Evolutionary conservation across 75 land plant species (phyloP), one percentile per base, ranked within the genome.

Genomic region (Picea glauca): DNA sequence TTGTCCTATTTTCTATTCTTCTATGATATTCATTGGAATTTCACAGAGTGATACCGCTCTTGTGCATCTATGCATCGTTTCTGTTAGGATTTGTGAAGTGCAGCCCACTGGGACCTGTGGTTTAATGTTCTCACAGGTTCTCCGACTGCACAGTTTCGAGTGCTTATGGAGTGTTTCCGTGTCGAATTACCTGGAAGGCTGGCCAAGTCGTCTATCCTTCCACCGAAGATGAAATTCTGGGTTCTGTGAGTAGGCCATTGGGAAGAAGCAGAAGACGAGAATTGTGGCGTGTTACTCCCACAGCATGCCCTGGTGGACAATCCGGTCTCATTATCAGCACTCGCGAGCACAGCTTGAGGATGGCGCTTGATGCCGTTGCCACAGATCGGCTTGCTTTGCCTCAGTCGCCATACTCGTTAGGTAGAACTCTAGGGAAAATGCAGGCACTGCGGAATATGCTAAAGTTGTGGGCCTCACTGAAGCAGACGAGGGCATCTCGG

Each of bases 81-180:
- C 9, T 18, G 20, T 61, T 31, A 50, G 56, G 12, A 9, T 11
- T 63, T 63, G 66, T 1, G 26, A 30, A 63, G 31, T 63, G 73
- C 63, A 63, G 70, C 13, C 80, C 80, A 13, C 80, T 75, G 3
- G 80, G 76, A 8, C 75, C 80, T 0, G 54, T 72, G 18, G 75
- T 79, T 50, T 6, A 67, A 60, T 79, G 75, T 50, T 2, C 56
- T 50, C 56, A 50, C 11, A 12, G 56, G 12, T 50, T 50, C 56
- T 9, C 31, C 62, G 46, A 79, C 74, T 87, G 88, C 86, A 83
- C 74, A n/a, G 77, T 87, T 20, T 56, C 60, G 20, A 87, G 81
- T 72, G 75, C 64, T 23, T 77, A 84, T 43, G 88, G 86, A 21
- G 76, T 57, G n/a, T 88, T 89, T 50, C 79, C 79, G 0, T 85